Evolutionary conservation across 164 flowering plant genomes (phyloP).

Genomic region (Chimonanthus salicifolius): DNA sequence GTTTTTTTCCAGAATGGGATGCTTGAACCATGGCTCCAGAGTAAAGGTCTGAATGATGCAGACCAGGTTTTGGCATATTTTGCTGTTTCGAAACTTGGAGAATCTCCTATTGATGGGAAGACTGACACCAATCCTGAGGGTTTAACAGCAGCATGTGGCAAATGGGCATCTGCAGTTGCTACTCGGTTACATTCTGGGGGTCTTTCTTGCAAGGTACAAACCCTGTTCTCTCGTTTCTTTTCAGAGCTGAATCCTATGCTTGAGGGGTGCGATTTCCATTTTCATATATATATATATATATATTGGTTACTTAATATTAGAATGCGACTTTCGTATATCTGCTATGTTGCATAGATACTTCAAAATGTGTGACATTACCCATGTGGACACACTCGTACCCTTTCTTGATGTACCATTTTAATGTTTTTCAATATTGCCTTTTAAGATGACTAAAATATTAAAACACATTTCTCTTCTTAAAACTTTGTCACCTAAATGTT

Average conservation of each 20-base stretch:
- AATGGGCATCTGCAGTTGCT: constrained; percentile 91
- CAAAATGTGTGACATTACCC: too few species aligned
- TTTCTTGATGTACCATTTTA: too few species aligned
- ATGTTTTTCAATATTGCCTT: too few species aligned
- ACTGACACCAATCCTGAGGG: constrained; percentile 96
- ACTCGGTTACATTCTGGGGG: constrained; percentile 71
- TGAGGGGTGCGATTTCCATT: too few species aligned
- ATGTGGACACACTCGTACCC: too few species aligned
- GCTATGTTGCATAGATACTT: too few species aligned
- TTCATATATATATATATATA: too few species aligned
- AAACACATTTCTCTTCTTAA: too few species aligned
- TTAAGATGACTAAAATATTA: too few species aligned
- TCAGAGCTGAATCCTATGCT: neutral
- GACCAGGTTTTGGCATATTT: constrained; percentile 94
- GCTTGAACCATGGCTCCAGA: constrained; percentile 95
- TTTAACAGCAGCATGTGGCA: constrained; percentile 93
- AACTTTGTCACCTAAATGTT: too few species aligned
- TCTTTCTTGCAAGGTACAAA: constrained; percentile 85
- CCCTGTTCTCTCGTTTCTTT: neutral
- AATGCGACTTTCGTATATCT: too few species aligned
- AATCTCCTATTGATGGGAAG: constrained; percentile 88
- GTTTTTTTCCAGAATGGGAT: constrained; percentile 99
- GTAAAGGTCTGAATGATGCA: constrained; percentile 73
- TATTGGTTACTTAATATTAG: too few species aligned
- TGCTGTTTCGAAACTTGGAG: constrained; percentile 94